Evolutionary conservation across 495 filamentous ascomycete species (phyloP), one percentile per base, ranked within the genome.

Genomic region (Podospora appendiculata): DNA sequence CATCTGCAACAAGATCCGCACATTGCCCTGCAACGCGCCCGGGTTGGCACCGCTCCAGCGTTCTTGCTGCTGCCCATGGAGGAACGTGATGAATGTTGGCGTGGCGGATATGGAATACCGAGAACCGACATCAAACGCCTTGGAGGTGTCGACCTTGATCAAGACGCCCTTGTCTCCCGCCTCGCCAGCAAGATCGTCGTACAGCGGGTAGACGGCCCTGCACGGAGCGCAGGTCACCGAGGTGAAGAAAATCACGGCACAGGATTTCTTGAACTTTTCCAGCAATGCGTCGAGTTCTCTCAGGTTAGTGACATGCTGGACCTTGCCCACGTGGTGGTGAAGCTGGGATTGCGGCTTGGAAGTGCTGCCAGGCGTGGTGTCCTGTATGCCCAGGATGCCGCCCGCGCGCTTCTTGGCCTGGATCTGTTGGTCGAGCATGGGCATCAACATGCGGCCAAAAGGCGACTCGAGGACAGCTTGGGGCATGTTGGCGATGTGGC

Each of bases 181-280:
- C 57, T 92, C 85, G 33, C 75, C 79, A 11, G 92, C 91, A 1
- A 96, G 75, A 52, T 87, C 75, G 48, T 95, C 85, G 59, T 90
- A 96, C 6, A 84, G 70, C 14, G 91, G 90, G 58, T 96, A 92
- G 6, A 95, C 78, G 12, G 79, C 68, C 67, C 84, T 89, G 77
- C 92, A 96, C 4, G 92, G 90, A 1, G 83, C 79, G 60, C 92
- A 96, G 32, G 84, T 93, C 4, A 87, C 76, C 9, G 87, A 91
- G 2, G 92, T 96, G 69, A 97, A 97, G 76, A 96, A 97, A 54
- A 96, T 77, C 33, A 93, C 82, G 4, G 89, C 88, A 56, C 87
- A 90, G 2, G 83, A 79, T 14, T 76, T 69, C 16, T 78, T 72
- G 8, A 85, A 83, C 32, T 71, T 69, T 2, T 70, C 62, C 6